Base-by-base conservation (phyloP, 352 stramenopile genomes). In the Globisporangium orthogonon region DNA sequence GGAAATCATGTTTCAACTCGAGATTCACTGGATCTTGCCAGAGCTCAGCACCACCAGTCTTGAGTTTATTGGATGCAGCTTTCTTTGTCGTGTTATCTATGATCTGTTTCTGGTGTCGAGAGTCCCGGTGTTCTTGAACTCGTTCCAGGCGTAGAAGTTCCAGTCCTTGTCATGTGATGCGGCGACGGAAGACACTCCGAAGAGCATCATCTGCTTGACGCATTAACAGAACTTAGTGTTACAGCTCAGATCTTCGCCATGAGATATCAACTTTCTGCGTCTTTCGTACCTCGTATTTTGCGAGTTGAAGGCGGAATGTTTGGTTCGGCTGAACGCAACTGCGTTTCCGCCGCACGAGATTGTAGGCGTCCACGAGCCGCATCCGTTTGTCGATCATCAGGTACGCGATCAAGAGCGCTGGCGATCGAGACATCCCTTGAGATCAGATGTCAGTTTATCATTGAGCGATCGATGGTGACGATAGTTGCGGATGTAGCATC, bases 81-180 rank as follows among this genome's bases (percentile, higher is more conserved):
- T 1, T 3, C 7, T 10, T 7, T 14, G 10, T 4, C 35, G 14
- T 40, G 35, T 10, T 40, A 40, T 10, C 35, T 9, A 0, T 28
- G 50, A 10, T 39, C 11, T 13, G 37, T 23, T 13, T 14, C 13
- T 30, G 31, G 2, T 31, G 14, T 31, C 28, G 7, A 45, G 7
- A 17, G 7, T 45, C 33, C 11, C 3, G 31, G 15, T n/a, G 40
- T 28, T 48, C 58, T 89, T 86, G 35, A 89, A 63, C 29, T 89
- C 78, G 56, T 88, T 86, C 78, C 78, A 88, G 28, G 70, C 69
- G 49, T 73, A 85, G 57, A 88, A 88, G 44, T 88, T 81, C 78
- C 78, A 88, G 64, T 88, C 78, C 28, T 72, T 78, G 54, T 86
- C 78, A 14, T 62, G 58, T 1, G 78, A 82, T 33, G 59, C 63